A percentile compares a stretch with the other conserved stretches of the same genome.
These are phyloP conservation scores for Cladosporium sp. DNA, from an alignment of 2,329 filamentous ascomycete species.

Conservation along the genomic window DNA sequence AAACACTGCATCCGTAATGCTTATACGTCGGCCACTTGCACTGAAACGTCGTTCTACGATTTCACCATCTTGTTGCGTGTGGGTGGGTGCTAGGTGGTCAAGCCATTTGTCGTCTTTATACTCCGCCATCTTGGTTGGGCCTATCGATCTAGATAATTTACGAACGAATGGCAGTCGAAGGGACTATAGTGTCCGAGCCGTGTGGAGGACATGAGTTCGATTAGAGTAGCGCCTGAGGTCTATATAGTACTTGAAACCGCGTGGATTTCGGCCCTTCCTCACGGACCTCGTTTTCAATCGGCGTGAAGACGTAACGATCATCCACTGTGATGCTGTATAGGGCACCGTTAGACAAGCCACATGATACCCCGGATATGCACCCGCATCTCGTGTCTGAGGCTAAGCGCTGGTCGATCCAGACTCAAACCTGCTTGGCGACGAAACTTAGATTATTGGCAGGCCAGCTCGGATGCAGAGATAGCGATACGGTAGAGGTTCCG, in stretches of 20 bases:
- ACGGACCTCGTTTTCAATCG: neutral
- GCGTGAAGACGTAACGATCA: neutral
- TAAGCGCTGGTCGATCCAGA: neutral
- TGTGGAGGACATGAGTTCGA: neutral
- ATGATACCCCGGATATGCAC: conserved; percentile 5
- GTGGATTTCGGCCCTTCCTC: neutral
- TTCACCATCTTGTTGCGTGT: neutral
- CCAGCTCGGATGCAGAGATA: no score
- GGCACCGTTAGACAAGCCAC: neutral
- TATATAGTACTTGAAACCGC: neutral
- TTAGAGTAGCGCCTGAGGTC: neutral
- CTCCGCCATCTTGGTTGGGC: neutral
- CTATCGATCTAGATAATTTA: neutral
- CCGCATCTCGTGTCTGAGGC: neutral
- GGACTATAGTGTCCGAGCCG: neutral
- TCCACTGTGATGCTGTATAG: neutral
- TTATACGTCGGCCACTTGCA: conserved; percentile 4
- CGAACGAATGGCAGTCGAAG: neutral
- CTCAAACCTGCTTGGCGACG: neutral
- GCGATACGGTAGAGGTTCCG: no score
- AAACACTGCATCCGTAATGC: conserved; percentile 18
- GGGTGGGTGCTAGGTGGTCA: neutral
- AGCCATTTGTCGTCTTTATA: conserved; percentile 10
- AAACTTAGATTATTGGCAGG: neutral
- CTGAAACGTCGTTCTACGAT: conserved; percentile 7